Evolutionary conservation across 140 eudicot species (phyloP).

Genomic region (Senecio squalidus): DNA sequence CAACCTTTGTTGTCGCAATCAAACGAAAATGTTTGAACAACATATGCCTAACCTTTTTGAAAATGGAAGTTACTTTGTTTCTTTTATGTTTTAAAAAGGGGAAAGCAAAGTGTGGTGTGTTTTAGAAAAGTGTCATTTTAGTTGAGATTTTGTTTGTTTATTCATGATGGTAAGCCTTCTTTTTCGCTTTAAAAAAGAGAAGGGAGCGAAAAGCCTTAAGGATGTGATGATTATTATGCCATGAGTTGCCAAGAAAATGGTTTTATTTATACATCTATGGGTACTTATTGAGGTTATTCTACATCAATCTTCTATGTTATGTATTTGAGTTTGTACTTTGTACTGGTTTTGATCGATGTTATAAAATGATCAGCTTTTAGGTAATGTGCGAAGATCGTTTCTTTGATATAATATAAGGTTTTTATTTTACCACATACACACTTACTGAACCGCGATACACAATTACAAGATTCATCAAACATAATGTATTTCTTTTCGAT

Average conservation of each 20-base stretch:
- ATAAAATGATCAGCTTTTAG: not conserved
- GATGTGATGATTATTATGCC: constrained; percentile 25
- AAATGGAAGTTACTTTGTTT: constrained; percentile 19
- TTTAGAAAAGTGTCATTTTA: constrained; percentile 10
- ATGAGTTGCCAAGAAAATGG: constrained; percentile 11
- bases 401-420: not conserved
- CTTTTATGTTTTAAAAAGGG: constrained; percentile 3
- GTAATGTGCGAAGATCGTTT: not conserved
- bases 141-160: constrained; percentile 24
- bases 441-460: too few relatives aligned
- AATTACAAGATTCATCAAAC: too few relatives aligned
- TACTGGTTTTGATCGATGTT: not conserved
- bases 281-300: constrained; percentile 7
- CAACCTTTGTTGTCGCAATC: constrained; percentile 84
- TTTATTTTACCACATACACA: not conserved
- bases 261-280: not conserved
- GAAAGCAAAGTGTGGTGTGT: constrained; percentile 20
- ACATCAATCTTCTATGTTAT: not conserved
- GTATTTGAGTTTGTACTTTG: constrained; percentile 2
- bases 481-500: too few relatives aligned
- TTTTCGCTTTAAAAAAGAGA: constrained; percentile 15
- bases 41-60: constrained; percentile 5
- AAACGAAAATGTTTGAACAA: constrained; percentile 51
- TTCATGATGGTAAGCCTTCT: constrained; percentile 3
- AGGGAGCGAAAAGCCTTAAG: not conserved